These are phyloP conservation scores for Hylodesmum podocarpum DNA, from an alignment of 306 rosid genomes.

Conservation along the genomic window DNA sequence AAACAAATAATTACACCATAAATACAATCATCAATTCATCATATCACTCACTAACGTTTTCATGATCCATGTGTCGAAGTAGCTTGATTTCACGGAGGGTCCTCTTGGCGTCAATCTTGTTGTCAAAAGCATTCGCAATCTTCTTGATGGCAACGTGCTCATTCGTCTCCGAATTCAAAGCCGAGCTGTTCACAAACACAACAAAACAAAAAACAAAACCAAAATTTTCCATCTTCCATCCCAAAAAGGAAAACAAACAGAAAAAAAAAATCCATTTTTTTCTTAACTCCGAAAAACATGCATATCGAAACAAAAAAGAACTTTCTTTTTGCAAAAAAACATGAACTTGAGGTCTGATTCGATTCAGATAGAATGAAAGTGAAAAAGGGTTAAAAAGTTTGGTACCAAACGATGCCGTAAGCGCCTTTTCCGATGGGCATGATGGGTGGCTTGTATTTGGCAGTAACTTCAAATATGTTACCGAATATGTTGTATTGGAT, in stretches of 20 bases:
- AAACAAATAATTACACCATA: not conserved
- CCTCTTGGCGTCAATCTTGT: conserved; percentile 95
- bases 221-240: conserved; percentile 11
- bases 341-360: conserved; percentile 24
- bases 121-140: conserved; percentile 95
- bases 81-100: conserved; percentile 96
- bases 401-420: conserved; percentile 93
- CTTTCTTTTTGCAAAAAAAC: not conserved
- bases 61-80: conserved; percentile 99
- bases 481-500: conserved; percentile 96
- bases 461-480: conserved; percentile 84
- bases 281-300: not conserved
- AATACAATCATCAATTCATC: not conserved
- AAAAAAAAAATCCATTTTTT: not conserved
- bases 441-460: conserved; percentile 94
- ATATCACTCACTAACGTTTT: conserved; percentile 69
- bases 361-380: not conserved
- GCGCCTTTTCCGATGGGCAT: conserved; percentile 99
- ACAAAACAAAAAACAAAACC: not conserved
- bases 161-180: conserved; percentile 84
- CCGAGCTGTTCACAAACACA: conserved; percentile 49
- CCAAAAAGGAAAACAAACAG: not conserved
- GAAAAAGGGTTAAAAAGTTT: not conserved
- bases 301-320: not conserved
- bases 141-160: conserved; percentile 93